phyloP scores from a whole-genome alignment of 73 alveolate genomes.

The Paramecium biaurelia region DNA sequence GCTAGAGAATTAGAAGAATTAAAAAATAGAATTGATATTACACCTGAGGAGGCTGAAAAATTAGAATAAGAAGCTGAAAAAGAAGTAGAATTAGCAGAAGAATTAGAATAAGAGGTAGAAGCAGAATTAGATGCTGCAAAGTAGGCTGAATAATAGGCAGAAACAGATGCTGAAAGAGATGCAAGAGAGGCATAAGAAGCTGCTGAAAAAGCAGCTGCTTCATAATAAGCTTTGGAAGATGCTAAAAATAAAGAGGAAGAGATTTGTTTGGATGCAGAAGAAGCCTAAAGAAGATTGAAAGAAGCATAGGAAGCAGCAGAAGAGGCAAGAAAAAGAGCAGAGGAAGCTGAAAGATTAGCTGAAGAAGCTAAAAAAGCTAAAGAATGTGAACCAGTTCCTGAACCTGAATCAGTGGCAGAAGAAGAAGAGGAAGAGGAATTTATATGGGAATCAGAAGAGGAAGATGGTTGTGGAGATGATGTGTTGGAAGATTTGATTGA shows the following conservation, averaged over 20 bases:
- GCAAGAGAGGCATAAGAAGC: conserved; percentile 22
- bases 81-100: background rate
- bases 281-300: background rate
- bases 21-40: background rate
- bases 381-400: conserved; percentile 12
- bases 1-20: conserved; percentile 26
- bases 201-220: background rate
- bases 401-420: background rate
- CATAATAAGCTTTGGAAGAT: background rate
- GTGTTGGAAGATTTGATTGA: conserved; percentile 44
- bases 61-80: background rate
- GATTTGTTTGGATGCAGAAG: background rate
- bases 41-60: conserved; percentile 19
- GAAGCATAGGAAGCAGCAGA: conserved; percentile 21
- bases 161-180: background rate
- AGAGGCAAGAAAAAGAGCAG: background rate
- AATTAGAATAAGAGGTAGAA: conserved; percentile 19
- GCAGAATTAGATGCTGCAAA: background rate
- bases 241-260: background rate
- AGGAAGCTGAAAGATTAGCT: background rate
- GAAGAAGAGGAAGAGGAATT: conserved; percentile 21
- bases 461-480: conserved; percentile 29
- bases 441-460: background rate
- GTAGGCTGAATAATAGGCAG: background rate
- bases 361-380: conserved; percentile 32